These are phyloP conservation scores for Citrus australasica DNA, from an alignment of 345 rosid species.

Conservation along the genomic window DNA sequence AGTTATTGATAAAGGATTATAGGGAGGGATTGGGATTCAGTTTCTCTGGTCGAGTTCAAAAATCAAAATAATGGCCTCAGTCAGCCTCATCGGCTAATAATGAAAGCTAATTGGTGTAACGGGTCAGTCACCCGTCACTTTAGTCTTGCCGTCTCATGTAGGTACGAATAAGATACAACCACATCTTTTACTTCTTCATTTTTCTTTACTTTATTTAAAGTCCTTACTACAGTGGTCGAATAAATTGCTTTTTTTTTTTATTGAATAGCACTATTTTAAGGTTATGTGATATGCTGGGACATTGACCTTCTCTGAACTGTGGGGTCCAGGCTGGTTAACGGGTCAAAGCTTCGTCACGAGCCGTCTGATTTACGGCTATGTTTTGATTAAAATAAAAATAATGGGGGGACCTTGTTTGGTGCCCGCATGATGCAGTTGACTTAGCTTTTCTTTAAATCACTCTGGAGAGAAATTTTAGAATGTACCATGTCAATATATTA, in stretches of 20 bases:
- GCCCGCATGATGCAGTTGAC: constrained; percentile 50
- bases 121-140: constrained; percentile 26
- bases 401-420: not conserved
- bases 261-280: not conserved
- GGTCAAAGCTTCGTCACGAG: constrained; percentile 27
- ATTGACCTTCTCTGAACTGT: constrained; percentile 3
- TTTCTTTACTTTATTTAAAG: not conserved
- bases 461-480: accelerated
- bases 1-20: constrained; percentile 34
- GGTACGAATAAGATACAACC: constrained; percentile 28
- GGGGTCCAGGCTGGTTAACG: constrained; percentile 18
- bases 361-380: constrained; percentile 14
- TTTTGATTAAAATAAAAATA: not conserved
- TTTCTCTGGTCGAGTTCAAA: constrained; percentile 21
- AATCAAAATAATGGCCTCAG: constrained; percentile 24
- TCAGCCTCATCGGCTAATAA: not conserved
- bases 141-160: constrained; percentile 27
- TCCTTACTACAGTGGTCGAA: not conserved
- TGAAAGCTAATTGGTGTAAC: constrained; percentile 11
- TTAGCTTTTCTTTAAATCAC: not conserved
- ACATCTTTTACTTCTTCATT: not conserved
- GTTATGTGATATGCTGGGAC: not conserved
- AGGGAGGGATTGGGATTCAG: not conserved
- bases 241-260: not conserved
- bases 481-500: no score